phyloP scores from a whole-genome alignment of 108 stramenopile genomes.

The Skeletonema grethae region DNA sequence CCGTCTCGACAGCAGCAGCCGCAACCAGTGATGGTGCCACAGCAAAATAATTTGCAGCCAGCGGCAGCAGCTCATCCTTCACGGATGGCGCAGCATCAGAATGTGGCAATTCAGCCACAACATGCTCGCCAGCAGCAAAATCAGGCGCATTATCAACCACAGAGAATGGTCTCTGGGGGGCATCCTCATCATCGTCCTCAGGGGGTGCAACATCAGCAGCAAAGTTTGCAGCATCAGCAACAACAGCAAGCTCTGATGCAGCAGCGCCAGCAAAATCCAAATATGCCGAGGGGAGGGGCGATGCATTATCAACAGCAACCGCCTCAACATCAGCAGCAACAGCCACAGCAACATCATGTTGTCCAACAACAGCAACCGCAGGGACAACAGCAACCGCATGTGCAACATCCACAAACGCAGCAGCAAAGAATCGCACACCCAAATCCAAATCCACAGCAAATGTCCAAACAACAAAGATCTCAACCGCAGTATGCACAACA shows the following conservation, averaged over 20 bases:
- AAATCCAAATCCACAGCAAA: constrained; percentile 17
- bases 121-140: constrained; percentile 14
- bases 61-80: constrained; percentile 17
- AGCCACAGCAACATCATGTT: constrained; percentile 10
- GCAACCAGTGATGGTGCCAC: constrained; percentile 1
- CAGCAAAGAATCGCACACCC: constrained; percentile 8
- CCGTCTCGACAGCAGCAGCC: constrained; percentile 1
- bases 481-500: constrained; percentile 11
- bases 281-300: constrained; percentile 5
- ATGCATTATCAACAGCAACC: constrained; percentile 9
- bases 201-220: neutral
- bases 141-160: constrained; percentile 11
- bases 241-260: constrained; percentile 19
- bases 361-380: constrained; percentile 15
- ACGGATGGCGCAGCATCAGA: constrained; percentile 1
- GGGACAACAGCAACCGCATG: constrained; percentile 10
- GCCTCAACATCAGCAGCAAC: constrained; percentile 19
- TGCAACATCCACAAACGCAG: constrained; percentile 18
- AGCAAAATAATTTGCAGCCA: constrained; percentile 5
- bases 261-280: constrained; percentile 12
- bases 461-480: neutral
- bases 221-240: constrained; percentile 7
- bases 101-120: constrained; percentile 7
- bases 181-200: neutral
- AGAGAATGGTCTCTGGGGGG: neutral